Evolutionary conservation across 2,329 filamentous ascomycete species (phyloP).

Genomic region (Colletotrichum siamense): DNA sequence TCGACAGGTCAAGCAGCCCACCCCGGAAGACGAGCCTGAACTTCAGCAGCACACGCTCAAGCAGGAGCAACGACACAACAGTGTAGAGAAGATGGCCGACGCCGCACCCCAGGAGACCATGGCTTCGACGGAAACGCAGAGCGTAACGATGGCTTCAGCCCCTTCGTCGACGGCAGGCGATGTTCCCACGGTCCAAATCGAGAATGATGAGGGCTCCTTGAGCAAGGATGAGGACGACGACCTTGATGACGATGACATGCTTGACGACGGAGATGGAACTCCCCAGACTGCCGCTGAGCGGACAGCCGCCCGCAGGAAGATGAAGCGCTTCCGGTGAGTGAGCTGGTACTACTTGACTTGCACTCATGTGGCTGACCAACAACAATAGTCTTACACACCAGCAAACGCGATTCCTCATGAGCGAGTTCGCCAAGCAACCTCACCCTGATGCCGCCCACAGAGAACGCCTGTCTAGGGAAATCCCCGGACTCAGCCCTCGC

Average conservation of each 20-base stretch:
- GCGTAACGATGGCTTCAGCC: slow-evolving; percentile 44
- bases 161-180: slow-evolving; percentile 39
- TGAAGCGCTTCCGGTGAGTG: slow-evolving; percentile 80
- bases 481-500: slow-evolving; percentile 87
- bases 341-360: not conserved
- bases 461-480: slow-evolving; percentile 85
- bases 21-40: slow-evolving; percentile 40
- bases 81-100: slow-evolving; percentile 42
- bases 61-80: slow-evolving; percentile 31
- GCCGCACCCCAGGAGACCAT: slow-evolving; percentile 43
- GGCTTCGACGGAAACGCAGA: slow-evolving; percentile 42
- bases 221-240: slow-evolving; percentile 58
- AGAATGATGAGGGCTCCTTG: slow-evolving; percentile 37
- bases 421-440: slow-evolving; percentile 92
- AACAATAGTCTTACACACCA: slow-evolving; percentile 82
- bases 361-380: not conserved
- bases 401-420: slow-evolving; percentile 97
- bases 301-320: slow-evolving; percentile 64
- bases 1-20: slow-evolving; percentile 44
- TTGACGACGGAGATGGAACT: slow-evolving; percentile 53
- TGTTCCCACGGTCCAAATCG: slow-evolving; percentile 33
- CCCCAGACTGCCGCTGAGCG: slow-evolving; percentile 62
- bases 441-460: slow-evolving; percentile 92
- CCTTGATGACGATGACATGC: slow-evolving; percentile 63
- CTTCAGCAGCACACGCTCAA: slow-evolving; percentile 28